Percentiles rank a stretch among this genome's conserved stretches.
phyloP scores from a whole-genome alignment of 345 rosid genomes.

The Sonneratia caseolaris region DNA sequence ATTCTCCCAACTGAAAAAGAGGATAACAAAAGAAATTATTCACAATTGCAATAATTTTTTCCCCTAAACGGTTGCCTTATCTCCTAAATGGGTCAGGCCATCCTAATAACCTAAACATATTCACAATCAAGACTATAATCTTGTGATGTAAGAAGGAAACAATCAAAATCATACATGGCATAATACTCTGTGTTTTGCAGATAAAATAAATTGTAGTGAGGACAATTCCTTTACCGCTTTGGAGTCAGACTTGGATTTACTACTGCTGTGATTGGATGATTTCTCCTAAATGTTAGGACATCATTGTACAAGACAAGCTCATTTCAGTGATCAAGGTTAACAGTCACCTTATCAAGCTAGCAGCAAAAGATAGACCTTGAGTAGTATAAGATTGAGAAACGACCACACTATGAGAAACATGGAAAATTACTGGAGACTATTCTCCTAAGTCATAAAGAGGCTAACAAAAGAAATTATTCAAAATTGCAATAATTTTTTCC shows the following conservation, averaged over 20 bases:
- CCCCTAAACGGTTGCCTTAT: neutral
- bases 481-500: neutral
- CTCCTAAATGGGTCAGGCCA: neutral
- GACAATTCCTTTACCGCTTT: constrained; percentile 18
- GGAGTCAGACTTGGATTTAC: constrained; percentile 42
- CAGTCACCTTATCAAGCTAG: neutral
- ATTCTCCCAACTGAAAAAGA: neutral
- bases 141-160: neutral
- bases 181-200: too few relatives aligned
- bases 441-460: neutral
- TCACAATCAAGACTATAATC: neutral
- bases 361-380: neutral
- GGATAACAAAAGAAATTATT: neutral
- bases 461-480: neutral
- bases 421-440: neutral
- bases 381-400: neutral
- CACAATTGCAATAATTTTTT: neutral
- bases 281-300: constrained; percentile 22
- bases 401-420: neutral
- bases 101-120: constrained; percentile 1
- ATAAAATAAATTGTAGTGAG: neutral
- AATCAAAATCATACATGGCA: too few relatives aligned
- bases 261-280: constrained; percentile 42
- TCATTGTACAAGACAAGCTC: neutral
- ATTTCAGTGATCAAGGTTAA: neutral